Evolutionary conservation across 1,284 basidiomycete species (phyloP), one percentile per base, ranked within the genome.

Genomic region (Trametes sp.): DNA sequence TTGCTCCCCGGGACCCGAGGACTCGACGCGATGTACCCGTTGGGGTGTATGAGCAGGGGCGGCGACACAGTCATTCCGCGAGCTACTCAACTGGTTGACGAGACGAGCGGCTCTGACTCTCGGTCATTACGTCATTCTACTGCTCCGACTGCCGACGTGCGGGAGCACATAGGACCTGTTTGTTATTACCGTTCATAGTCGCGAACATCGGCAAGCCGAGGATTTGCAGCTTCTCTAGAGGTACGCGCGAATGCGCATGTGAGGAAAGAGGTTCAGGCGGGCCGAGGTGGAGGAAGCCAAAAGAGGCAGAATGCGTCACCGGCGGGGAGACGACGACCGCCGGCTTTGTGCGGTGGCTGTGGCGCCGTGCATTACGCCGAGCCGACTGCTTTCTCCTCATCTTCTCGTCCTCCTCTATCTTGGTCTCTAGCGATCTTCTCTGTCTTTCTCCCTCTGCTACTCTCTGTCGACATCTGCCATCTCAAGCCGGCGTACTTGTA

Each of bases 351-450:
- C 57, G 57, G 57, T 59, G 57, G 57, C 57, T 59, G 57, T 59
- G 57, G 57, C 57, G 57, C 57, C n/a, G n/a, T 44, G 56, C 23
- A 49, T 51, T 53, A n/a, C 57, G 50, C 50, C 49, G 57, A 53
- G 50, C 50, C 50, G 35, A 54, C 33, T n/a, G 28, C 50, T 46
- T 33, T 33, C 33, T 36, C 49, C 42, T 46, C 50, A 9, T 35
- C 31, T 35, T 23, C 19, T 16, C 48, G 19, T 41, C 16, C 36
- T 26, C 50, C 49, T 29, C 50, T 31, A 28, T n/a, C 55, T 23
- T 24, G 21, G 16, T 23, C 19, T 36, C 38, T 26, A 46, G 24
- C 36, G 33, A 28, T 19, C 56, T 7, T 16, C 46, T 2, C 2
- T 13, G 8, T 29, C 42, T 48, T n/a, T 9, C 26, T 36, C 23